Percentiles rank a stretch among this genome's conserved stretches.
These are phyloP conservation scores for Chaetomiaceae sp. DNA, from an alignment of 2,329 filamentous ascomycete genomes.

Conservation along the genomic window DNA sequence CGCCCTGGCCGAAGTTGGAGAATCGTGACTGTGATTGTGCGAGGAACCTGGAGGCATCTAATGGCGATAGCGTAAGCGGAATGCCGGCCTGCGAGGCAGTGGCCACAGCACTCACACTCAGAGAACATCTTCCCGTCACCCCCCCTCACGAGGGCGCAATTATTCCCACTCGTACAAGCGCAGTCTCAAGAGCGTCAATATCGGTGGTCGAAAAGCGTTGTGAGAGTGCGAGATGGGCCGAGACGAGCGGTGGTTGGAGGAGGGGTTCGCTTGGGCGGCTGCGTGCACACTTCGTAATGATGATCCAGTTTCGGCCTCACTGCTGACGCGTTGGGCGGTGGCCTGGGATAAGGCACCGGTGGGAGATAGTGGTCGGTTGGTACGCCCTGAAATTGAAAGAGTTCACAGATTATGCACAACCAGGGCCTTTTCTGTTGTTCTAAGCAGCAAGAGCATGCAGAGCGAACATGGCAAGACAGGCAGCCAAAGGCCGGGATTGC, in stretches of 20 bases:
- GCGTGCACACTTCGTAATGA: conserved; percentile 8
- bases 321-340: not conserved
- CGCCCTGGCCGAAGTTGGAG: conserved; percentile 62
- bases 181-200: not conserved
- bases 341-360: not conserved
- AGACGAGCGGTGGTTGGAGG: no score
- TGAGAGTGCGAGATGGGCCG: no score
- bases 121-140: conserved; percentile 61
- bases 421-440: conserved; percentile 1
- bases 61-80: conserved; percentile 6
- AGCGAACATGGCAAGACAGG: conserved; percentile 4
- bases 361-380: not conserved
- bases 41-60: conserved; percentile 94
- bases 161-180: conserved; percentile 7
- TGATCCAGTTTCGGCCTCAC: conserved; percentile 4
- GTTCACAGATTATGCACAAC: not conserved
- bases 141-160: conserved; percentile 17
- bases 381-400: not conserved
- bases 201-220: not conserved
- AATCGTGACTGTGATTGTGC: conserved; percentile 92
- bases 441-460: conserved; percentile 5
- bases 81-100: not conserved
- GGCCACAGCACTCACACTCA: conserved; percentile 65
- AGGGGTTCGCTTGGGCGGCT: conserved; percentile 10
- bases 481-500: conserved; percentile 15